These are phyloP conservation scores for Ogataea ramenticola DNA, from an alignment of 805 yeast species.

Conservation along the genomic window DNA sequence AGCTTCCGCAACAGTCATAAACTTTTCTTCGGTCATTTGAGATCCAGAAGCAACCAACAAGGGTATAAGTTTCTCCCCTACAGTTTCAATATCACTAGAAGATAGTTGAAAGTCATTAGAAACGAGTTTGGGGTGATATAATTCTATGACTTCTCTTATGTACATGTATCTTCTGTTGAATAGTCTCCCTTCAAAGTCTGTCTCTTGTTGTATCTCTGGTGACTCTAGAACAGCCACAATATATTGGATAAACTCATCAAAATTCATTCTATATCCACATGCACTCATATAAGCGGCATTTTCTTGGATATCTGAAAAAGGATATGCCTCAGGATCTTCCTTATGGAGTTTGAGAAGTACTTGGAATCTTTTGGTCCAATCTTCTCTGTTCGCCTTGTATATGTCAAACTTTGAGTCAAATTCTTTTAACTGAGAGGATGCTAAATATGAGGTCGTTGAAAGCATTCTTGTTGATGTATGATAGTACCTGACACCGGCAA, in stretches of 20 bases:
- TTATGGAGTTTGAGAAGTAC: conserved; percentile 13
- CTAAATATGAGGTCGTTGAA: not conserved
- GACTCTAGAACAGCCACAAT: conserved; percentile 20
- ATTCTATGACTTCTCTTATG: conserved; percentile 10
- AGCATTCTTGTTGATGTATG: conserved; percentile 27
- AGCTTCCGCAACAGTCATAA: conserved; percentile 6
- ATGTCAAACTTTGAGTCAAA: conserved; percentile 7
- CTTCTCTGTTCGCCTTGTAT: conserved; percentile 6
- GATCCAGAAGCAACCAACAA: conserved; percentile 20
- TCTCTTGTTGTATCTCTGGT: conserved; percentile 16
- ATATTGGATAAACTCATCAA: conserved; percentile 13
- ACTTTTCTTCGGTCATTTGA: conserved; percentile 17
- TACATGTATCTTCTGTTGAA: conserved; percentile 16
- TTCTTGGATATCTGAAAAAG: conserved; percentile 12
- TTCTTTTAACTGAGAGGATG: not conserved
- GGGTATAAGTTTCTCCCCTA: conserved; percentile 15
- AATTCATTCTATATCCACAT: conserved; percentile 18
- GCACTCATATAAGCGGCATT: conserved; percentile 23
- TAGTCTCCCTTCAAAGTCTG: conserved; percentile 5
- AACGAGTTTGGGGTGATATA: conserved; percentile 15
- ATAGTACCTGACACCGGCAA: conserved; percentile 36
- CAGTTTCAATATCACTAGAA: not conserved
- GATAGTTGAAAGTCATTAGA: conserved; percentile 7
- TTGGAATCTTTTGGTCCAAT: conserved; percentile 13
- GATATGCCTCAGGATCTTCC: conserved; percentile 10